Evolutionary conservation across 2,329 filamentous ascomycete genomes (phyloP).

Genomic region (Penicillium sp.): DNA sequence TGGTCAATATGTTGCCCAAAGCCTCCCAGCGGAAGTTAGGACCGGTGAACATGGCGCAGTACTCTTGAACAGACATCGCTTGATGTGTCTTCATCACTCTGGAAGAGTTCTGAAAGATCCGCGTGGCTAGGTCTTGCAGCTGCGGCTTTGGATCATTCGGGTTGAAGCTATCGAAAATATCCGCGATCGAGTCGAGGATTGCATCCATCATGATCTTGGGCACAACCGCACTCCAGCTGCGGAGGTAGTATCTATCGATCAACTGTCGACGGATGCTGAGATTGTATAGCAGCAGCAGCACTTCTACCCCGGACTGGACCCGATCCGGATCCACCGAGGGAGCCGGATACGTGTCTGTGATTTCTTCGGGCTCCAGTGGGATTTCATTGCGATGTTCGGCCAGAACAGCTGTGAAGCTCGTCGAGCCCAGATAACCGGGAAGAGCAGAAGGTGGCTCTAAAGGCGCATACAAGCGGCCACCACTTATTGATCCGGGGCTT

Average conservation of each 20-base stretch:
- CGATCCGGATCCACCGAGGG: constrained; percentile 27
- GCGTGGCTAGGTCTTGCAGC: constrained; percentile 26
- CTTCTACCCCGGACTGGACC: constrained; percentile 31
- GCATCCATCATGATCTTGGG: constrained; percentile 27
- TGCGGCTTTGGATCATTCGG: constrained; percentile 24
- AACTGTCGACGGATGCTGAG: constrained; percentile 25
- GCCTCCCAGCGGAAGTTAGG: constrained; percentile 43
- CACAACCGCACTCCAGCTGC: constrained; percentile 23
- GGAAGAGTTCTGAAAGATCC: constrained; percentile 33
- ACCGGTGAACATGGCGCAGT: constrained; percentile 29
- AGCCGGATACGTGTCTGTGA: constrained; percentile 15
- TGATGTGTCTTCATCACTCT: constrained; percentile 24
- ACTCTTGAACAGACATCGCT: constrained; percentile 33
- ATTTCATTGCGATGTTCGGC: constrained; percentile 35
- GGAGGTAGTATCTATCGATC: constrained; percentile 27
- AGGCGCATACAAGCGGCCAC: constrained; percentile 19
- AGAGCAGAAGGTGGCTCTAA: constrained; percentile 26
- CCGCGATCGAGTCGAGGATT: constrained; percentile 26
- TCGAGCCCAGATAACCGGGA: constrained; percentile 37
- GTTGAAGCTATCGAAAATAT: constrained; percentile 27
- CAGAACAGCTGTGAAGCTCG: constrained; percentile 36
- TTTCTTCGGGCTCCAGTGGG: constrained; percentile 30
- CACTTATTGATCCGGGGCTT: constrained; percentile 22
- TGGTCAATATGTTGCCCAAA: constrained; percentile 40
- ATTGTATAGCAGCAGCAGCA: constrained; percentile 30